Evolutionary conservation across 306 rosid species (phyloP).

Genomic region (Dryas alaskensis): DNA sequence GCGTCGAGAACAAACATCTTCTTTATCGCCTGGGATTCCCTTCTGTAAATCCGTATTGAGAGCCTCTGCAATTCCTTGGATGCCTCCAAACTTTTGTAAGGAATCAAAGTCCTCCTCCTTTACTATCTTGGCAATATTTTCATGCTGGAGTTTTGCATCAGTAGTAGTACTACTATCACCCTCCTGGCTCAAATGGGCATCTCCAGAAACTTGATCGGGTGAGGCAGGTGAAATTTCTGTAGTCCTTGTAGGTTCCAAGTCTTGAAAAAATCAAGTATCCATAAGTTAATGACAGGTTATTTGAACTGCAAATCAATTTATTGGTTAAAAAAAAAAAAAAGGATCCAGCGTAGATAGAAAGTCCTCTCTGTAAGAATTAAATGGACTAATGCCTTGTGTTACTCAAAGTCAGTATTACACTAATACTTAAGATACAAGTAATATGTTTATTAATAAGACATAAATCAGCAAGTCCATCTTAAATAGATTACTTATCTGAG

Average conservation of each 20-base stretch:
- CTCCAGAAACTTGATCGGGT: not conserved
- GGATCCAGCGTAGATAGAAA: not conserved
- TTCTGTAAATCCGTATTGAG: conserved; percentile 6
- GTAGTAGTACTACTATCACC: not conserved
- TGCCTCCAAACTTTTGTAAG: conserved; percentile 19
- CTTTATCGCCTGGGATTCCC: conserved; percentile 1
- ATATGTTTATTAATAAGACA: too few species aligned
- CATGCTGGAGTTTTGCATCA: conserved; percentile 13
- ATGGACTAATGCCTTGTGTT: too few species aligned
- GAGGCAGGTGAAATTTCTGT: not conserved
- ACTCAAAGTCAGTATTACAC: too few species aligned
- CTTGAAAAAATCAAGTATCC: not conserved
- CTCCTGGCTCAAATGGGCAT: not conserved
- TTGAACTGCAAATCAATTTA: not conserved
- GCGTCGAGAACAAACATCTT: not conserved
- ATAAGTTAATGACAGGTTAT: not conserved
- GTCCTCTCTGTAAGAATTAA: too few species aligned
- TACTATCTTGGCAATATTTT: not conserved
- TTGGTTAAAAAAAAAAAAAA: not conserved
- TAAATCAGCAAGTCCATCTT: too few species aligned
- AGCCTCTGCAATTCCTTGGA: conserved; percentile 18
- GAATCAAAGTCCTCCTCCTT: conserved; percentile 1
- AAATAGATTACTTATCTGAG: too few species aligned
- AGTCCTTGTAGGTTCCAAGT: not conserved
- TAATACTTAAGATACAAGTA: too few species aligned